These are phyloP conservation scores for Paraconiothyrium brasiliense DNA, from an alignment of 2,329 filamentous ascomycete species.

Conservation along the genomic window DNA sequence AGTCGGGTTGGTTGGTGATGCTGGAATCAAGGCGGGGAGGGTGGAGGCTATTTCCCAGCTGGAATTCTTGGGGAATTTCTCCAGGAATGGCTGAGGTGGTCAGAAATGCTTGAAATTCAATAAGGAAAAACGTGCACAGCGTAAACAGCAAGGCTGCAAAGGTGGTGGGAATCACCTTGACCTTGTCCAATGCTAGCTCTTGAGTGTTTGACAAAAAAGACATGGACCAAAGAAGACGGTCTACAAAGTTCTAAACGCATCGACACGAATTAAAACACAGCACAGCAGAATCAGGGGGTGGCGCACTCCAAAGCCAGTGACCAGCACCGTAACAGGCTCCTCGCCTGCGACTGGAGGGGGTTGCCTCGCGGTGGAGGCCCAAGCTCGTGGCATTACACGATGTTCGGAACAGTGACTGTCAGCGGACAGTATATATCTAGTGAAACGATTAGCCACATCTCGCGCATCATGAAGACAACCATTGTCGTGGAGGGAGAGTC, in stretches of 20 bases:
- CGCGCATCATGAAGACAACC: too few relatives aligned
- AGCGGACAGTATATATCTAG: not conserved
- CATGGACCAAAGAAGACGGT: not conserved
- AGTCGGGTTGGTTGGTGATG: slow-evolving; percentile 30
- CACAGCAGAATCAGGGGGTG: not conserved
- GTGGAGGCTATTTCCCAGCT: slow-evolving; percentile 51
- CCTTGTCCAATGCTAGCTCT: not conserved
- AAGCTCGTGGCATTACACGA: slow-evolving; percentile 28
- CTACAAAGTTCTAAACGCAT: not conserved
- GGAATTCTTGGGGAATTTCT: slow-evolving; percentile 42
- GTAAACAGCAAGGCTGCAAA: not conserved
- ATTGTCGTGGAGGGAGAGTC: not conserved
- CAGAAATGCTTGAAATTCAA: slow-evolving; percentile 10
- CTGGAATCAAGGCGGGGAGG: slow-evolving; percentile 46
- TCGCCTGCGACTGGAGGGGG: slow-evolving; percentile 39
- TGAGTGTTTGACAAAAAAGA: not conserved
- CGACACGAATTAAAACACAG: not conserved
- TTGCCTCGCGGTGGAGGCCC: slow-evolving; percentile 38
- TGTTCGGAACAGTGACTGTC: not conserved
- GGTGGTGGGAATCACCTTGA: not conserved
- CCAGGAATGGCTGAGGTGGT: slow-evolving; percentile 45
- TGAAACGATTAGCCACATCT: not conserved
- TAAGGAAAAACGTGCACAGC: too few relatives aligned
- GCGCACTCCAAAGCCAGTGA: slow-evolving; percentile 48
- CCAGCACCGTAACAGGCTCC: slow-evolving; percentile 46